These are phyloP conservation scores for Ramichloridium luteum DNA, from an alignment of 2,329 filamentous ascomycete species.

Conservation along the genomic window DNA sequence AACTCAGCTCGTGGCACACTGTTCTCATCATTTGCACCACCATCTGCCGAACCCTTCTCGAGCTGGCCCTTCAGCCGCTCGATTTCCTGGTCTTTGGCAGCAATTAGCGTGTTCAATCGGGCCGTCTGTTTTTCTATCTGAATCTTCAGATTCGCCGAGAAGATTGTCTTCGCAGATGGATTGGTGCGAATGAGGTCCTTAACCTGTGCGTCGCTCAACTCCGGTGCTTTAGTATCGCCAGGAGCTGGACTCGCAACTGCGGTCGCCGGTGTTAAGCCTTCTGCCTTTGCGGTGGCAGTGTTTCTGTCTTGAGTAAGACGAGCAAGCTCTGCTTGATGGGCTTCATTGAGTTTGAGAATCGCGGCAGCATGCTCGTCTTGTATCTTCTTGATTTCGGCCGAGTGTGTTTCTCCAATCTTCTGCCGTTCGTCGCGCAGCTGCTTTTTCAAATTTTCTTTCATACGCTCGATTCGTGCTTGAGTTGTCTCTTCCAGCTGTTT, in stretches of 20 bases:
- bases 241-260: constrained; percentile 22
- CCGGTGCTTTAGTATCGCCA: constrained; percentile 3
- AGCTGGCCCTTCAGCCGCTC: constrained; percentile 13
- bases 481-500: constrained; percentile 37
- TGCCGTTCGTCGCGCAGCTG: constrained; percentile 45
- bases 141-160: constrained; percentile 46
- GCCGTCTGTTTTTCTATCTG: constrained; percentile 31
- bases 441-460: constrained; percentile 56
- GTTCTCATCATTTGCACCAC: constrained; percentile 8
- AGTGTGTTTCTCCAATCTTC: constrained; percentile 30
- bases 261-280: constrained; percentile 14
- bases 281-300: constrained; percentile 27
- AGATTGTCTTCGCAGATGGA: constrained; percentile 35
- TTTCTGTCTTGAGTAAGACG: constrained; percentile 25
- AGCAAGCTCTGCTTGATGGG: constrained; percentile 27
- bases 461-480: constrained; percentile 51
- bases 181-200: constrained; percentile 40
- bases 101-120: constrained; percentile 25
- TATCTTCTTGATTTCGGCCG: constrained; percentile 38
- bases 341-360: constrained; percentile 27
- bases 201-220: constrained; percentile 37
- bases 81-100: constrained; percentile 22
- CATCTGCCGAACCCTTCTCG: constrained; percentile 4
- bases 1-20: constrained; percentile 12
- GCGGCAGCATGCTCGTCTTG: constrained; percentile 35